These are phyloP conservation scores for Udeniomyces megalosporus DNA, from an alignment of 768 basidiomycete genomes.

Conservation along the genomic window DNA sequence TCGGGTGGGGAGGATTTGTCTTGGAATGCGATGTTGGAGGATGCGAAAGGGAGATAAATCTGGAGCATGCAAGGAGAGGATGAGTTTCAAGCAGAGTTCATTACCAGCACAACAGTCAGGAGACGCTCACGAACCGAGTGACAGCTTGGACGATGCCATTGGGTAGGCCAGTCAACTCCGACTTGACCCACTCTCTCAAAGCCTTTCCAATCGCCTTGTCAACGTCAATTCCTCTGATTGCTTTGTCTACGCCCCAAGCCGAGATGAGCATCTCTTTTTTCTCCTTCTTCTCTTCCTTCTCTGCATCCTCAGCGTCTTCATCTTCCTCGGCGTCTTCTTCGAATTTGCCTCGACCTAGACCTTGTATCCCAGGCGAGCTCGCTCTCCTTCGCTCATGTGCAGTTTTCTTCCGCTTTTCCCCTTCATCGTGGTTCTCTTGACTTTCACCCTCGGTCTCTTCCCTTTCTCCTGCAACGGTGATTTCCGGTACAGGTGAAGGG, in stretches of 20 bases:
- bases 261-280: constrained; percentile 24
- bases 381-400: constrained; percentile 35
- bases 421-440: neutral
- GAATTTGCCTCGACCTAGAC: constrained; percentile 3
- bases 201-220: constrained; percentile 26
- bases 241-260: constrained; percentile 25
- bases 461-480: neutral
- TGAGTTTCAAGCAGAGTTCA: too few relatives aligned
- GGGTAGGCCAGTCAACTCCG: constrained; percentile 24
- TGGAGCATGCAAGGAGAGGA: neutral
- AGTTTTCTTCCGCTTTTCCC: constrained; percentile 14
- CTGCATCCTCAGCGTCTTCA: neutral
- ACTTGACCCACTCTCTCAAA: constrained; percentile 20
- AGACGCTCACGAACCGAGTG: constrained; percentile 15
- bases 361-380: constrained; percentile 21
- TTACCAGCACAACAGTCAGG: too few relatives aligned
- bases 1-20: neutral
- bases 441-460: constrained; percentile 4
- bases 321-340: constrained; percentile 14
- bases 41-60: constrained; percentile 7
- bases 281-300: neutral
- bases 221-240: constrained; percentile 24
- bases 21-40: neutral
- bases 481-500: constrained; percentile 6
- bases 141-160: constrained; percentile 25